Conservation (phyloP, 345 rosid genomes). For the Dimocarpus longan region DNA sequence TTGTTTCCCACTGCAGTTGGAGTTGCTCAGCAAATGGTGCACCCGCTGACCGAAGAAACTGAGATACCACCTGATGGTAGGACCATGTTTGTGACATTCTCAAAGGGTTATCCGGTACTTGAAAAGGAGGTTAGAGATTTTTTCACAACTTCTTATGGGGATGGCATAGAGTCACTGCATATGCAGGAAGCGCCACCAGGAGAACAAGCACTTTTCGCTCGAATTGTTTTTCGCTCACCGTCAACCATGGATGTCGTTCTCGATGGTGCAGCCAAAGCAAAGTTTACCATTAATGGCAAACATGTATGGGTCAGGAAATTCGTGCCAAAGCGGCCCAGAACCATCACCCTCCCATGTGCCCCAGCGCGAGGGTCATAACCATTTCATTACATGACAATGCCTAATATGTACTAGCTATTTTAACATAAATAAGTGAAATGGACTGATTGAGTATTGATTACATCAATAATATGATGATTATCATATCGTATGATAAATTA, state of each 20-base stretch:
- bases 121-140: constrained; percentile 57
- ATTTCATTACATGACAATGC: too few species aligned
- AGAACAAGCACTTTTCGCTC: constrained; percentile 56
- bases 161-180: constrained; percentile 49
- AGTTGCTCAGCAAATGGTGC: not conserved
- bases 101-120: constrained; percentile 56
- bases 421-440: not conserved
- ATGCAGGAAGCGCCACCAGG: constrained; percentile 52
- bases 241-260: constrained; percentile 35
- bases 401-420: not conserved
- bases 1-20: not conserved
- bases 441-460: not conserved
- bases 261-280: constrained; percentile 36
- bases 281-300: constrained; percentile 67
- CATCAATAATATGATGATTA: too few species aligned
- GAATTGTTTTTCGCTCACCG: constrained; percentile 37
- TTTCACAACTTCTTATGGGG: constrained; percentile 39
- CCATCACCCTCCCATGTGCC: not conserved
- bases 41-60: not conserved
- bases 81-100: constrained; percentile 70
- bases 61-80: constrained; percentile 40
- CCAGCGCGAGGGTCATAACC: not conserved
- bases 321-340: constrained; percentile 37
- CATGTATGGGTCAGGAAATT: constrained; percentile 71
- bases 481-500: too few species aligned